Percentiles rank a stretch among this genome's conserved stretches.
These are phyloP conservation scores for Perkinsus chesapeaki DNA, from an alignment of 169 alveolate genomes.

Conservation along the genomic window DNA sequence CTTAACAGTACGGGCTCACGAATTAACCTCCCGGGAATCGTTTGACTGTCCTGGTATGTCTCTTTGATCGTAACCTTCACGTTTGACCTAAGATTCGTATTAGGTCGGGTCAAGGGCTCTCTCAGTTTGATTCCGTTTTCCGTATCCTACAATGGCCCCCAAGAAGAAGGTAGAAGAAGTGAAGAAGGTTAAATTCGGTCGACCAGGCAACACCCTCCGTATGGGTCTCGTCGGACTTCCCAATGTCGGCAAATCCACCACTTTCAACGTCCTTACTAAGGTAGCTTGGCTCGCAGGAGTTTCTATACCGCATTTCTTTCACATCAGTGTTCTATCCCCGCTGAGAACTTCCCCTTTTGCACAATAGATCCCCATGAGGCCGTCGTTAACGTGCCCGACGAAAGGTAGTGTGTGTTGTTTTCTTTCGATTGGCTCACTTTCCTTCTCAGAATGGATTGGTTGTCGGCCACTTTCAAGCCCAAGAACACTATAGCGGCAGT, in stretches of 20 bases:
- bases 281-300: constrained; percentile 27
- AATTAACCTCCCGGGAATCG: no score
- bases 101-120: no score
- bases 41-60: no score
- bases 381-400: constrained; percentile 49
- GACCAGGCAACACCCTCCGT: background rate
- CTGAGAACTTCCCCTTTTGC: constrained; percentile 97
- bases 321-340: constrained; percentile 65
- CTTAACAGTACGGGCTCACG: no score
- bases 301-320: background rate
- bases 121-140: background rate
- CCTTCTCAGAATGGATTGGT: constrained; percentile 75
- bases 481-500: constrained; percentile 90
- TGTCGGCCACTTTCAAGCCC: constrained; percentile 86
- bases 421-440: background rate
- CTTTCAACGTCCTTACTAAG: constrained; percentile 92
- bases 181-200: constrained; percentile 43
- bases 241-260: constrained; percentile 77
- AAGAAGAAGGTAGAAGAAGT: constrained; percentile 57
- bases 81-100: no score
- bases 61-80: no score
- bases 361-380: constrained; percentile 97
- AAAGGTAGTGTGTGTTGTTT: background rate
- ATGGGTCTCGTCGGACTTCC: constrained; percentile 99
- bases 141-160: constrained; percentile 50